A percentile compares a stretch with the other conserved stretches of the same genome.
These are phyloP conservation scores for sorghum (Sorghum bicolor) DNA, from an alignment of 176 grass and related monocot species.

Conservation along the genomic window DNA sequence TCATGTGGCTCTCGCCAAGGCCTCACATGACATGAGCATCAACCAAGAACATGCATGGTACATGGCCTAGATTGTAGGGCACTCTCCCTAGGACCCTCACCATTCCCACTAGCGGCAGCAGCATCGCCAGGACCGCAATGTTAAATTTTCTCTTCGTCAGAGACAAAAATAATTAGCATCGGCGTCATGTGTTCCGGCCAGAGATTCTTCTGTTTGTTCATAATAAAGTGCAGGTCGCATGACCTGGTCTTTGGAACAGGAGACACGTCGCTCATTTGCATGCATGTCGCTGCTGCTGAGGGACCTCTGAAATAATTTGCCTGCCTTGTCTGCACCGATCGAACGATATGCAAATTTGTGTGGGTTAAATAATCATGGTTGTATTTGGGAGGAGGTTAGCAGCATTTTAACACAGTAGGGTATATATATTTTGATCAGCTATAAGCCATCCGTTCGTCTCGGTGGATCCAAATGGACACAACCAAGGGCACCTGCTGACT, in stretches of 20 bases:
- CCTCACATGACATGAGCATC: conserved; percentile 50
- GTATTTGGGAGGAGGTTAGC: background rate
- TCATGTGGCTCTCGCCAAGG: conserved; percentile 27
- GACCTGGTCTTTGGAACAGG: conserved; percentile 8
- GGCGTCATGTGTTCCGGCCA: background rate
- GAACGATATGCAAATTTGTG: background rate
- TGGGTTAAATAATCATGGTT: background rate
- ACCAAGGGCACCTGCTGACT: no score
- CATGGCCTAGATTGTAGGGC: conserved; percentile 29
- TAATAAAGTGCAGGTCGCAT: background rate
- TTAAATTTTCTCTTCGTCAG: background rate
- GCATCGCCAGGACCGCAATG: background rate
- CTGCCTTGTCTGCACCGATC: background rate
- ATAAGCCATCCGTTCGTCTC: background rate
- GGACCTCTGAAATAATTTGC: background rate
- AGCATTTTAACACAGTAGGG: background rate
- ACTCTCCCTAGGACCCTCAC: background rate
- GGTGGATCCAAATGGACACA: background rate
- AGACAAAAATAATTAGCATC: no score
- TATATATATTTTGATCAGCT: background rate
- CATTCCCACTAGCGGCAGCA: background rate
- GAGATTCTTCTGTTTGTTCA: conserved; percentile 8
- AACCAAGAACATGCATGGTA: conserved; percentile 20
- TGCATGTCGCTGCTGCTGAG: conserved; percentile 13
- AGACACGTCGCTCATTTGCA: conserved; percentile 22